phyloP scores from a whole-genome alignment of 192 early-diverging fungal genomes.

The Polychytrium aggregatum region DNA sequence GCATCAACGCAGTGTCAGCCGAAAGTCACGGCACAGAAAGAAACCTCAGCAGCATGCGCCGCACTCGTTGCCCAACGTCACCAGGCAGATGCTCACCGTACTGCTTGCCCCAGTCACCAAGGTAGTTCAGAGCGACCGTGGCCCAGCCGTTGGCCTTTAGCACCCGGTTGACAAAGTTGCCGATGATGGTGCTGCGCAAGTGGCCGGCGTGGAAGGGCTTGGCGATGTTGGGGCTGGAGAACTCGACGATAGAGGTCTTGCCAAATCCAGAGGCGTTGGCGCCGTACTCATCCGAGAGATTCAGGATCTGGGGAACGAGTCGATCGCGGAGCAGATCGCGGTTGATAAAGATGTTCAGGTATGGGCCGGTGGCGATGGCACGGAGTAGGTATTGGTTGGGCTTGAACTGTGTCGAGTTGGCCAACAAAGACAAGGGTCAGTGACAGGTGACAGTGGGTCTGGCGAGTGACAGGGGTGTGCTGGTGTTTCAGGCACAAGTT shows the following conservation, averaged over 20 bases:
- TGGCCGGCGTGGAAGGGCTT: slow-evolving; percentile 98
- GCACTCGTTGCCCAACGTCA: slow-evolving; percentile 4
- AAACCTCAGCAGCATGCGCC: slow-evolving; percentile 4
- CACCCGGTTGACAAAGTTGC: slow-evolving; percentile 77
- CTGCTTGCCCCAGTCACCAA: slow-evolving; percentile 99
- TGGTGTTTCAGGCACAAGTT: not conserved
- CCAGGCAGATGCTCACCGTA: slow-evolving; percentile 54
- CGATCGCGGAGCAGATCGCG: slow-evolving; percentile 2
- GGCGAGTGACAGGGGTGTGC: too few species aligned
- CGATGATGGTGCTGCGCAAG: slow-evolving; percentile 95
- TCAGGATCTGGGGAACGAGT: slow-evolving; percentile 8
- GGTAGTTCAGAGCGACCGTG: slow-evolving; percentile 90
- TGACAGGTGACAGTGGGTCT: not conserved
- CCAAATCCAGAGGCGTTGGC: slow-evolving; percentile 14
- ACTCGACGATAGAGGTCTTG: slow-evolving; percentile 68
- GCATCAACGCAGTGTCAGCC: too few species aligned
- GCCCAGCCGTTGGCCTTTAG: slow-evolving; percentile 79
- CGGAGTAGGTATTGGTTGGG: slow-evolving; percentile 7
- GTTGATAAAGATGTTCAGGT: slow-evolving; percentile 22
- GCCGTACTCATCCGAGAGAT: slow-evolving; percentile 7
- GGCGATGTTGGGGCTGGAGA: slow-evolving; percentile 93
- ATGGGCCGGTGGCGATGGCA: slow-evolving; percentile 9
- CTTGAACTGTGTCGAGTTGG: slow-evolving; percentile 6
- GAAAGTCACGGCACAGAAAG: too few species aligned
- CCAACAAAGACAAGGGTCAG: too few species aligned